A percentile compares a stretch with the other conserved stretches of the same genome.
Evolutionary conservation across 306 rosid species (phyloP).

Genomic region (Fragaria vesca): DNA sequence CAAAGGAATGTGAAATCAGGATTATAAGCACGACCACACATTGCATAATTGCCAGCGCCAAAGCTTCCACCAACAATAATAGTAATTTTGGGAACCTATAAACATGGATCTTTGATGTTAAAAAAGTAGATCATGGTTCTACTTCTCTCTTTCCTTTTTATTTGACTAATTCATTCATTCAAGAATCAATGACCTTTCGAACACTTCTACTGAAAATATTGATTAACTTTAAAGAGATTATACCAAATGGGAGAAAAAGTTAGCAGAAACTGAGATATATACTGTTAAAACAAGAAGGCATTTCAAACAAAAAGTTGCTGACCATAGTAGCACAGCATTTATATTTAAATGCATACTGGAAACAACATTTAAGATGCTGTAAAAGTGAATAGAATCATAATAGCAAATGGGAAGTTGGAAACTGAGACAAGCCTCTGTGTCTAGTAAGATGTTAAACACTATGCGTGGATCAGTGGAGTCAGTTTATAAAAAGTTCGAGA

Average conservation of each 20-base stretch:
- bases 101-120: constrained; percentile 19
- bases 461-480: not conserved
- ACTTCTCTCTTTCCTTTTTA: not conserved
- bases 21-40: constrained; percentile 99
- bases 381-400: not conserved
- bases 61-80: constrained; percentile 94
- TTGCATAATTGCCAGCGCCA: constrained; percentile 98
- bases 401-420: not conserved
- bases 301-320: not conserved
- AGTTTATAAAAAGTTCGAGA: no score
- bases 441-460: not conserved
- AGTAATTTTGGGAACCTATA: constrained; percentile 91
- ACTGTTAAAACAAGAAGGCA: not conserved
- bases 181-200: not conserved
- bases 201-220: not conserved
- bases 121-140: not conserved
- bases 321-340: not conserved
- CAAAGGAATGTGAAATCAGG: constrained; percentile 93
- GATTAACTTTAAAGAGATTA: not conserved
- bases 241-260: not conserved
- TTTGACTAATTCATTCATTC: not conserved
- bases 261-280: not conserved
- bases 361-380: not conserved
- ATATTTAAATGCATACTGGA: no score
- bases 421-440: not conserved